Percentiles rank a stretch among this genome's conserved stretches.
These are phyloP conservation scores for Xerocomus nothofagi DNA, from an alignment of 1,284 basidiomycete species.

Conservation along the genomic window DNA sequence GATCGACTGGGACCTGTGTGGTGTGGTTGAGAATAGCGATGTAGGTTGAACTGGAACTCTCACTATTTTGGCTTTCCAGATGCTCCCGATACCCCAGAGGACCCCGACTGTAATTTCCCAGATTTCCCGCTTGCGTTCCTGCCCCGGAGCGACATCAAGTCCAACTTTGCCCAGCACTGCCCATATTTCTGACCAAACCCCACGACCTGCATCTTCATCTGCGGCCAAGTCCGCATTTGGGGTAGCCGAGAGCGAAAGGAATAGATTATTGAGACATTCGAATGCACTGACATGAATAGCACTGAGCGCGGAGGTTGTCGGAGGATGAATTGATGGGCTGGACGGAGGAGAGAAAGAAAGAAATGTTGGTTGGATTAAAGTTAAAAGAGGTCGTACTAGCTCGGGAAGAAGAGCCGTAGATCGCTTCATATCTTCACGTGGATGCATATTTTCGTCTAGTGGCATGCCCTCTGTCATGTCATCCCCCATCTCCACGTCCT, in stretches of 20 bases:
- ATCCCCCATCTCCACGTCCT: constrained; percentile 36
- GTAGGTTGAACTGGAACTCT: constrained; percentile 12
- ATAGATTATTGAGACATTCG: constrained; percentile 90
- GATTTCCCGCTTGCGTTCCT: constrained; percentile 64
- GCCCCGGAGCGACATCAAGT: constrained; percentile 55
- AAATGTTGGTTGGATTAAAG: constrained; percentile 67
- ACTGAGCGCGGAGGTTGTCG: constrained; percentile 80
- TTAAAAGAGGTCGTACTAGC: constrained; percentile 61
- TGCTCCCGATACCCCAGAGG: constrained; percentile 74
- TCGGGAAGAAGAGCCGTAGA: constrained; percentile 45
- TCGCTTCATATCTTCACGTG: constrained; percentile 21
- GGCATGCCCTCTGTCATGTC: constrained; percentile 39
- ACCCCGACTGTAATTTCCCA: constrained; percentile 76
- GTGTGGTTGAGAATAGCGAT: constrained; percentile 5
- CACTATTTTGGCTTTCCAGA: constrained; percentile 67
- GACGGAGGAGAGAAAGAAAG: constrained; percentile 80
- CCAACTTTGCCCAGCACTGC: constrained; percentile 57
- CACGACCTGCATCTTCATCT: constrained; percentile 49
- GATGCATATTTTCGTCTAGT: constrained; percentile 28
- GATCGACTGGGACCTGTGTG: constrained; percentile 49
- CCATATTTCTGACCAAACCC: constrained; percentile 66
- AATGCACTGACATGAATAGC: constrained; percentile 82
- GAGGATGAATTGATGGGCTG: constrained; percentile 72
- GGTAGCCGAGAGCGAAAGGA: constrained; percentile 67
- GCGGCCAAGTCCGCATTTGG: constrained; percentile 41